phyloP scores from a whole-genome alignment of 2,329 filamentous ascomycete genomes.

The Cordyceps cicadae region DNA sequence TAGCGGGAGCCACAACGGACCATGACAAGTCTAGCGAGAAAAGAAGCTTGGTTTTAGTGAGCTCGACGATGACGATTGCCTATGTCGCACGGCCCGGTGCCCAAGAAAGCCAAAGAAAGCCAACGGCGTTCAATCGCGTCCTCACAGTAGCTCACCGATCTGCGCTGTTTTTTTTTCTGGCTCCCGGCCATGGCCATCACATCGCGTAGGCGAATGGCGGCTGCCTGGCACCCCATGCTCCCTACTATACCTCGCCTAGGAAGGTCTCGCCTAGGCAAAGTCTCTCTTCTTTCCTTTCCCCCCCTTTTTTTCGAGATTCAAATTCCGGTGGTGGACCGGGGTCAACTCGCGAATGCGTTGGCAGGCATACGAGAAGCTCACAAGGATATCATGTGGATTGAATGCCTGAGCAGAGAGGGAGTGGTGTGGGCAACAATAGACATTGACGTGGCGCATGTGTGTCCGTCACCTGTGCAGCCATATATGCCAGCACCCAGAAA shows the following conservation, averaged over 20 bases:
- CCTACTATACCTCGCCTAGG: neutral
- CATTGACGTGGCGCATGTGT: neutral
- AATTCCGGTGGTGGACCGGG: neutral
- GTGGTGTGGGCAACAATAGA: neutral
- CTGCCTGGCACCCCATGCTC: neutral
- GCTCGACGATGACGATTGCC: neutral
- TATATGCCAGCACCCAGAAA: neutral
- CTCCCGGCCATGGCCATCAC: neutral
- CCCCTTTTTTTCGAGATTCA: neutral
- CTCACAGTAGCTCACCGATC: neutral
- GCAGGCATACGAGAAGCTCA: neutral
- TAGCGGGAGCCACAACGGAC: slow-evolving; percentile 1
- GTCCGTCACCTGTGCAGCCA: neutral
- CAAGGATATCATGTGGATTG: neutral
- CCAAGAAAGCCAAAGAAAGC: neutral
- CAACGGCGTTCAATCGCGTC: slow-evolving; percentile 1
- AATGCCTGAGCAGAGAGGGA: neutral
- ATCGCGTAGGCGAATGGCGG: neutral
- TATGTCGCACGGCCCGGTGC: neutral
- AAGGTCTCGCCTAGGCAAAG: neutral
- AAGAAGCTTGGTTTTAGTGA: slow-evolving; percentile 7
- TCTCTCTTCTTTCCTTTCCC: neutral
- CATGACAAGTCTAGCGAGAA: neutral
- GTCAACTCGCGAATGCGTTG: neutral
- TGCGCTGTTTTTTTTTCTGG: neutral